Percentiles rank a stretch among this genome's conserved stretches.
phyloP scores from a whole-genome alignment of 192 early-diverging fungal species.

The Chytriomyces confervae region DNA sequence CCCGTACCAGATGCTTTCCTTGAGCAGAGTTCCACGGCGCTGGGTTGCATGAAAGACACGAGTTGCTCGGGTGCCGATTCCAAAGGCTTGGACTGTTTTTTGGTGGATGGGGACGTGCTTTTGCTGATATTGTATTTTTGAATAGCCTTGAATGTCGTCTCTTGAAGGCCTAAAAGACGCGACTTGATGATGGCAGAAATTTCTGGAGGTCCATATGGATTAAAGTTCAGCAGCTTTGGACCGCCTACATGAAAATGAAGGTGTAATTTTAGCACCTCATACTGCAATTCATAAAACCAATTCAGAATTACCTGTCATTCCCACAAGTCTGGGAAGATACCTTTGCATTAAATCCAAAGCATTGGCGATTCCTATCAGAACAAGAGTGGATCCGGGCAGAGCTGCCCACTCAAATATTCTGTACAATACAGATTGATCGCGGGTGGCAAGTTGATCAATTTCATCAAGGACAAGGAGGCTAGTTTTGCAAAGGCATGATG shows the following conservation, averaged over 20 bases:
- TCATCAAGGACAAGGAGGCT: conserved; percentile 90
- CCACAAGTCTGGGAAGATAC: conserved; percentile 83
- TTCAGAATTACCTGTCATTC: conserved; percentile 71
- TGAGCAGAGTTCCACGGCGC: conserved; percentile 90
- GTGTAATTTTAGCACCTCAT: no score
- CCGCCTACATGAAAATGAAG: conserved; percentile 44
- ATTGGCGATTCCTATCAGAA: conserved; percentile 93
- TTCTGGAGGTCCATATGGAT: conserved; percentile 83
- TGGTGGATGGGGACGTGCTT: conserved; percentile 12
- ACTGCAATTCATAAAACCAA: neutral
- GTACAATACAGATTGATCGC: conserved; percentile 85
- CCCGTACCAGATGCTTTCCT: conserved; percentile 90
- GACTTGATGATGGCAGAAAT: conserved; percentile 89
- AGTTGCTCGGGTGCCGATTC: conserved; percentile 10
- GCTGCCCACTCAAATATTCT: conserved; percentile 82
- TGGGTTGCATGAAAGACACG: conserved; percentile 74
- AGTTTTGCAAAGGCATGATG: neutral
- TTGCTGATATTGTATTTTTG: neutral
- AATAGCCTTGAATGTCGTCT: conserved; percentile 3
- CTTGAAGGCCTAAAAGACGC: conserved; percentile 70
- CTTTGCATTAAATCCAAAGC: conserved; percentile 89
- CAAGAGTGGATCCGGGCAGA: conserved; percentile 65
- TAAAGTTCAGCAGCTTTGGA: conserved; percentile 84
- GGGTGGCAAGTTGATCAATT: conserved; percentile 84
- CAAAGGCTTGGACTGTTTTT: neutral